Conservation (phyloP, 768 basidiomycete genomes). For the Glaciozyma antarctica region DNA sequence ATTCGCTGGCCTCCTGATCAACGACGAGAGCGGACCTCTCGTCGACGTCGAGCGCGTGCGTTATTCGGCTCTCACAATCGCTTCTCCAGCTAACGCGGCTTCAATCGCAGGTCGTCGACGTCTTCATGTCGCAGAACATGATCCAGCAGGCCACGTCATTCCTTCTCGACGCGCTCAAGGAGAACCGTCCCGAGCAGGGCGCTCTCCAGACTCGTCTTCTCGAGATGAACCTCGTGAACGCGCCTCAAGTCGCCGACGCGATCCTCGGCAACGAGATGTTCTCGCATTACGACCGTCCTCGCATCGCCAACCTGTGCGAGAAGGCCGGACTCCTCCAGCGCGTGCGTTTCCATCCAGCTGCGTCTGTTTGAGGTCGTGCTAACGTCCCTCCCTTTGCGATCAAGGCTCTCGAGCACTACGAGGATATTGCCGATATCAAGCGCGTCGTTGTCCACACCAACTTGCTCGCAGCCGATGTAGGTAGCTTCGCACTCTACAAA, state of each 20-base stretch:
- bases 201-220: constrained; percentile 90
- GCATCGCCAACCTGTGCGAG: constrained; percentile 96
- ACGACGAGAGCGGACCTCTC: constrained; percentile 83
- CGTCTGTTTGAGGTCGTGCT: not conserved
- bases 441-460: constrained; percentile 89
- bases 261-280: constrained; percentile 99
- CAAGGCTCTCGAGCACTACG: constrained; percentile 94
- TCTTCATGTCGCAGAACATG: constrained; percentile 99
- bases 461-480: constrained; percentile 69
- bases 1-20: constrained; percentile 87
- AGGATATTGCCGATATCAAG: constrained; percentile 97
- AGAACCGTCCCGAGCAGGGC: constrained; percentile 94
- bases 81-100: constrained; percentile 5
- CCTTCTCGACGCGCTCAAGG: constrained; percentile 92
- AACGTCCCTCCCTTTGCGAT: constrained; percentile 12
- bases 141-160: constrained; percentile 98
- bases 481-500: not conserved
- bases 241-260: constrained; percentile 96
- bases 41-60: constrained; percentile 84
- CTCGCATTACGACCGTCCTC: constrained; percentile 85
- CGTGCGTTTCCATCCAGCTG: constrained; percentile 52
- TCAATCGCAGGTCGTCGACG: constrained; percentile 68
- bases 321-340: constrained; percentile 92
- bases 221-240: constrained; percentile 95
- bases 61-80: constrained; percentile 10